A percentile compares a stretch with the other conserved stretches of the same genome.
Conservation (phyloP, 345 rosid genomes). For the Hirschfeldia incana region DNA sequence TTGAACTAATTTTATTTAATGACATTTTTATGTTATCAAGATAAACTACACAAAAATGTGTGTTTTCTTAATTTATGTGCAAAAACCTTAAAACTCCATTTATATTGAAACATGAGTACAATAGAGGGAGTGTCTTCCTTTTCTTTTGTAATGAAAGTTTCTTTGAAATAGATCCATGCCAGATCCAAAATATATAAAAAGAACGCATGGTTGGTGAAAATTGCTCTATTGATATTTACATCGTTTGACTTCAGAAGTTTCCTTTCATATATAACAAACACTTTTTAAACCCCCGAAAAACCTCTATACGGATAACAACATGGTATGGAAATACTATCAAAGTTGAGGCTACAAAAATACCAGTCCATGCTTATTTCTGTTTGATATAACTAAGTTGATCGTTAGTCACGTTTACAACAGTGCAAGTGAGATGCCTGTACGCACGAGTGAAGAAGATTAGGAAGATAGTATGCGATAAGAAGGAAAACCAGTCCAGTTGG, state of each 20-base stretch:
- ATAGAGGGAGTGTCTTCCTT: not conserved
- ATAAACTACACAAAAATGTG: too few relatives aligned
- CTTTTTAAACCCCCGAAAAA: not conserved
- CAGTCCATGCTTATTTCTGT: not conserved
- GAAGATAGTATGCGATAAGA: too few relatives aligned
- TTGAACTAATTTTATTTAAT: too few relatives aligned
- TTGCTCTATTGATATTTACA: not conserved
- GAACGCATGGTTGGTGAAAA: slow-evolving; percentile 8
- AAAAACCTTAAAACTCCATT: too few relatives aligned
- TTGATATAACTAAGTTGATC: not conserved
- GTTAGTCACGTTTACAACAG: not conserved
- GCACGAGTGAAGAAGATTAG: too few relatives aligned
- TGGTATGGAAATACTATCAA: not conserved
- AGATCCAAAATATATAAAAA: not conserved
- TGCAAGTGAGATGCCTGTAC: too few relatives aligned
- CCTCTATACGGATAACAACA: not conserved
- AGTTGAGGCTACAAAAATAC: not conserved
- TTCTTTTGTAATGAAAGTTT: not conserved
- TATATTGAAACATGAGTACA: too few relatives aligned
- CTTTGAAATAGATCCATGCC: not conserved
- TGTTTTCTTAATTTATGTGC: too few relatives aligned
- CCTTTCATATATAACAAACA: not conserved
- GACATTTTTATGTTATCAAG: too few relatives aligned
- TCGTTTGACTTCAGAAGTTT: not conserved
- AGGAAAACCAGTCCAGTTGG: too few relatives aligned